Conservation (phyloP, 257 asterid species). For the Fraxinus americana region DNA sequence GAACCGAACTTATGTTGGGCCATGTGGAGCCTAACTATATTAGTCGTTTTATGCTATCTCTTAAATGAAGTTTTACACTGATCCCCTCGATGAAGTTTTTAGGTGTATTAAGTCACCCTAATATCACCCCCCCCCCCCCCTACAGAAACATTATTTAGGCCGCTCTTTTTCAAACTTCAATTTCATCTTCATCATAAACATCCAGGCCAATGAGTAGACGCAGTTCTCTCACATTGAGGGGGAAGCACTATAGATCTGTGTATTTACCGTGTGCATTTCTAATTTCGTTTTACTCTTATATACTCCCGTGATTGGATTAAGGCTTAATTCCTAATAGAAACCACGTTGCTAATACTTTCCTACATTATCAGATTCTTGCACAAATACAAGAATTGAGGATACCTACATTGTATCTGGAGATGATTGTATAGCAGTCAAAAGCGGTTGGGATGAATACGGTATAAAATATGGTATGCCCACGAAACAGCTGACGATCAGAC, state of each 20-base stretch:
- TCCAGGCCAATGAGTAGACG: no score
- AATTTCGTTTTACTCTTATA: background rate
- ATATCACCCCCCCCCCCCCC: no score
- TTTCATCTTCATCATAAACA: background rate
- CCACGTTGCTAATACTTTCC: background rate
- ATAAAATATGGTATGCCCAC: slow-evolving; percentile 82
- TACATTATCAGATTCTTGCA: slow-evolving; percentile 70
- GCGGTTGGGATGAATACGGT: slow-evolving; percentile 96
- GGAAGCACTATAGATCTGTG: background rate
- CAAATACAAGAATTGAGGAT: slow-evolving; percentile 78
- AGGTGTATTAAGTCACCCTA: no score
- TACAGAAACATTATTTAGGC: no score
- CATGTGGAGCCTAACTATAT: no score
- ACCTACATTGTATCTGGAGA: slow-evolving; percentile 78
- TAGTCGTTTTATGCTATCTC: no score
- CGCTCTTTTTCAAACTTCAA: no score
- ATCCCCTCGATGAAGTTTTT: no score
- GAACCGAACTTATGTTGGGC: no score
- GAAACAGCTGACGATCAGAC: slow-evolving; percentile 55
- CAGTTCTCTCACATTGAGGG: background rate
- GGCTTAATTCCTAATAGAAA: background rate
- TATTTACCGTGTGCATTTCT: background rate
- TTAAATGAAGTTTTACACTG: no score
- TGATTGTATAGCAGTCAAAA: slow-evolving; percentile 80
- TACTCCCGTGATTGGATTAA: background rate